Conservation (phyloP, 129 eudicot species). For the Smallanthus sonchifolius region DNA sequence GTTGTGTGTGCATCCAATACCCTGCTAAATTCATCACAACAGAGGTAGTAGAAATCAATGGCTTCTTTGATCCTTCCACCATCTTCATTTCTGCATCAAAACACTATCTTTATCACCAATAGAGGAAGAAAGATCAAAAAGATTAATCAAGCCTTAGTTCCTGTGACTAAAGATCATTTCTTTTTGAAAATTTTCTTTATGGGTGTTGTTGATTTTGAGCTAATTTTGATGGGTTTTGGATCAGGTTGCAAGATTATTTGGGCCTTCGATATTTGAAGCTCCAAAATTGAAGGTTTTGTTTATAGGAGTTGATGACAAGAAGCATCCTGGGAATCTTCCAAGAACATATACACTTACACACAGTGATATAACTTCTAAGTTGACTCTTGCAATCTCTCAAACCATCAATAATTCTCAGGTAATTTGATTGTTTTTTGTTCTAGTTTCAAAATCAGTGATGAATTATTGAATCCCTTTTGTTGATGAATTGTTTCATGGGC, state of each 20-base stretch:
- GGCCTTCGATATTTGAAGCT: slow-evolving; percentile 86
- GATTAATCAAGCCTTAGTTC: slow-evolving; percentile 31
- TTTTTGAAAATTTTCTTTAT: neutral
- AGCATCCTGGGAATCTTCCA: slow-evolving; percentile 72
- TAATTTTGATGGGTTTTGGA: slow-evolving; percentile 17
- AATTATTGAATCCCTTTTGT: slow-evolving; percentile 4
- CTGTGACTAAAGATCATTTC: slow-evolving; percentile 34
- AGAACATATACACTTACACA: slow-evolving; percentile 88
- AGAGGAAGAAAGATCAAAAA: slow-evolving; percentile 41
- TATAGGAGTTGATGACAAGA: slow-evolving; percentile 76
- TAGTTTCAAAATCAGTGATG: slow-evolving; percentile 1
- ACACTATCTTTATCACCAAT: slow-evolving; percentile 23
- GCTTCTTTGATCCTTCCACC: slow-evolving; percentile 46
- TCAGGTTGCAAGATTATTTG: slow-evolving; percentile 88
- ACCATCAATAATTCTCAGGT: slow-evolving; percentile 41
- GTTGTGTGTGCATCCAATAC: no score
- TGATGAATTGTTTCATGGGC: neutral
- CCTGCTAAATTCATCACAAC: no score
- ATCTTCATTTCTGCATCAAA: slow-evolving; percentile 10
- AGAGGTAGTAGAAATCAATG: slow-evolving; percentile 38
- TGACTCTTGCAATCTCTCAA: slow-evolving; percentile 79
- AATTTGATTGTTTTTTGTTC: neutral
- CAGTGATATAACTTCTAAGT: slow-evolving; percentile 73
- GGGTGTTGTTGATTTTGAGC: neutral
- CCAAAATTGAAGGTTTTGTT: slow-evolving; percentile 78